Evolutionary conservation across 225 moss, liverwort and hornwort species (phyloP), one percentile per base, ranked within the genome.

Genomic region (Thuidium tamariscinum): DNA sequence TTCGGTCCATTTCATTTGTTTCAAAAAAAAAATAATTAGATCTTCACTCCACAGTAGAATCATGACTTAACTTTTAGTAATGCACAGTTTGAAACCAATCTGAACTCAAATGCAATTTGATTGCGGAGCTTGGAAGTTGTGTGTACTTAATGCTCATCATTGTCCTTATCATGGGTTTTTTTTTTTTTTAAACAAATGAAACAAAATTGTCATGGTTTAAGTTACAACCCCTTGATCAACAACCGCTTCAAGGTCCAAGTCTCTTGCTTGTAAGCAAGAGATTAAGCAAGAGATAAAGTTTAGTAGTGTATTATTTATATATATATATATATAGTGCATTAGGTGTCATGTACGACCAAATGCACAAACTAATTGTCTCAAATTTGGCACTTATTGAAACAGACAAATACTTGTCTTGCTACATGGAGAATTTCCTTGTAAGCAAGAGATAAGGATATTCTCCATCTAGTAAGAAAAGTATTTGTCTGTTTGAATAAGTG

Each of bases 141-240:
- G 46, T 48, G 17, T 3, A 23, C 21, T 36, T 8, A 32, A 77
- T 30, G 16, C 30, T 4, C 16, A 55, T n/a, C n/a, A n/a, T n/a
- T n/a, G n/a, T n/a, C n/a, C n/a, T n/a, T n/a, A n/a, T n/a, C n/a
- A n/a, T n/a, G n/a, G n/a, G n/a, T n/a, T n/a, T n/a, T n/a, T n/a
- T n/a, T n/a, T n/a, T n/a, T n/a, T n/a, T n/a, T n/a, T n/a, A n/a
- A n/a, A n/a, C n/a, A n/a, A n/a, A n/a, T n/a, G n/a, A n/a, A n/a
- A n/a, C n/a, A n/a, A n/a, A 7, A 10, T 44, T 0, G 2, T 52
- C 14, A n/a, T 1, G 1, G 13, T 3, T 1, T 7, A 68, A 23
- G 7, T 21, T 36, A 64, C 54, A 64, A 80, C 12, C 74, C 56
- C 74, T 32, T 65, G 10, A 80, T 59, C 11, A 30, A 25, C 7